Conservation (phyloP, 2,329 filamentous ascomycete genomes). For the Colletotrichum acutatum region DNA sequence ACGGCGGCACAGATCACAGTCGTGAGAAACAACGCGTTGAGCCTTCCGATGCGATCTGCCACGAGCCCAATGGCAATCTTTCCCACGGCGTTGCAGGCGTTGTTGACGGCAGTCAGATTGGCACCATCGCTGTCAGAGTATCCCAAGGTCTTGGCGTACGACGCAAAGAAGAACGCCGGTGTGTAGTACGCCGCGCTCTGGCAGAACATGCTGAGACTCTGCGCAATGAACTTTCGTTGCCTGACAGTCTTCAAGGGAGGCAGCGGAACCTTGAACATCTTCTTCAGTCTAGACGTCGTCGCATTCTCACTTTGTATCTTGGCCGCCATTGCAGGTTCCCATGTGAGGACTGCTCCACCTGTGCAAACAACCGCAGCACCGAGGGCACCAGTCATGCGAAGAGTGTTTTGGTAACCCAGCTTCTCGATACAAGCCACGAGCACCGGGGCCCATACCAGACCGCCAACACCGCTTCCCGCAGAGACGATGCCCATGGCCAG, state of each 20-base stretch:
- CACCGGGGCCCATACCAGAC: slow-evolving; percentile 44
- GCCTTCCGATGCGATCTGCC: slow-evolving; percentile 50
- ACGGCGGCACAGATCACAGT: slow-evolving; percentile 20
- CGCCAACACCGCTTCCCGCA: slow-evolving; percentile 50
- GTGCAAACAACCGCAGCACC: background rate
- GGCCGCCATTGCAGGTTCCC: background rate
- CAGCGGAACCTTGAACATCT: background rate
- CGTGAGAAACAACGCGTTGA: slow-evolving; percentile 50
- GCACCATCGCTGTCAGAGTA: slow-evolving; percentile 48
- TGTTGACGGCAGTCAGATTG: slow-evolving; percentile 51
- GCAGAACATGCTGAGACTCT: background rate
- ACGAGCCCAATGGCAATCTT: slow-evolving; percentile 50
- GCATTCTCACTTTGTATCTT: background rate
- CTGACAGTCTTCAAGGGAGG: background rate
- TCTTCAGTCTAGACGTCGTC: background rate
- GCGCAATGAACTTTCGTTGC: background rate
- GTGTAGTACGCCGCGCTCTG: background rate
- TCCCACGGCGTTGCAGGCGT: slow-evolving; percentile 50
- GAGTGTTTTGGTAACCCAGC: background rate
- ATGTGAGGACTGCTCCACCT: background rate
- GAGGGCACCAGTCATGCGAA: background rate
- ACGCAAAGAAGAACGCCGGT: background rate
- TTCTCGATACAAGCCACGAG: slow-evolving; percentile 35
- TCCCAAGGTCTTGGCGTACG: slow-evolving; percentile 39
- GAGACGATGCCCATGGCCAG: slow-evolving; percentile 51